A percentile compares a stretch with the other conserved stretches of the same genome.
Conservation (phyloP, 2,329 filamentous ascomycete genomes). For the Exophiala sp. region DNA sequence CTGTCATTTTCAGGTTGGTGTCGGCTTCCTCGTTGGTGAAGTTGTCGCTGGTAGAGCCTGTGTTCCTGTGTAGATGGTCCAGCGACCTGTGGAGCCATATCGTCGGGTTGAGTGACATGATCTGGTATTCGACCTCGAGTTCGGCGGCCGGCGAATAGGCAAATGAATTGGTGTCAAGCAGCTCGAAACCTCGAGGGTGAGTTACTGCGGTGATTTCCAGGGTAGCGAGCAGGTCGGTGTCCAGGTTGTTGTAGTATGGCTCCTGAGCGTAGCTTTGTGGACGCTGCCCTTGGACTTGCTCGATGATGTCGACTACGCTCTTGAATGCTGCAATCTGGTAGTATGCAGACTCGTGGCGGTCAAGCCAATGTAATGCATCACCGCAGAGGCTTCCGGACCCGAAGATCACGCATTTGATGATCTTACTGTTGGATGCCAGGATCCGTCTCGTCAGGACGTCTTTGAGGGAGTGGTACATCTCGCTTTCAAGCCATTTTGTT, state of each 20-base stretch:
- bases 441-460: conserved; percentile 1
- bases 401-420: conserved; percentile 18
- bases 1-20: neutral
- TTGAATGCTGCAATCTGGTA: conserved; percentile 22
- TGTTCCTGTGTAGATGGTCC: neutral
- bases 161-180: conserved; percentile 50
- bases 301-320: conserved; percentile 9
- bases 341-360: conserved; percentile 17
- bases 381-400: conserved; percentile 23
- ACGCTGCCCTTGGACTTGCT: conserved; percentile 2
- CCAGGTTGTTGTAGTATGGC: conserved; percentile 51
- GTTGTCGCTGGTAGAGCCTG: neutral
- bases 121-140: conserved; percentile 13
- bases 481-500: conserved; percentile 6
- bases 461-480: conserved; percentile 3
- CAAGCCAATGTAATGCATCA: conserved; percentile 16
- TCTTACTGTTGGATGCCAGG: neutral
- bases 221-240: conserved; percentile 36
- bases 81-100: conserved; percentile 19
- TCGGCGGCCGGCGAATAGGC: conserved; percentile 61
- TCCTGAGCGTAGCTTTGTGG: conserved; percentile 47
- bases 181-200: conserved; percentile 52
- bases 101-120: conserved; percentile 9
- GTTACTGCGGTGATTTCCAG: conserved; percentile 38
- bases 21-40: neutral